A percentile compares a stretch with the other conserved stretches of the same genome.
Evolutionary conservation across 2,329 filamentous ascomycete species (phyloP).

Genomic region (Trichophaea hybrida): DNA sequence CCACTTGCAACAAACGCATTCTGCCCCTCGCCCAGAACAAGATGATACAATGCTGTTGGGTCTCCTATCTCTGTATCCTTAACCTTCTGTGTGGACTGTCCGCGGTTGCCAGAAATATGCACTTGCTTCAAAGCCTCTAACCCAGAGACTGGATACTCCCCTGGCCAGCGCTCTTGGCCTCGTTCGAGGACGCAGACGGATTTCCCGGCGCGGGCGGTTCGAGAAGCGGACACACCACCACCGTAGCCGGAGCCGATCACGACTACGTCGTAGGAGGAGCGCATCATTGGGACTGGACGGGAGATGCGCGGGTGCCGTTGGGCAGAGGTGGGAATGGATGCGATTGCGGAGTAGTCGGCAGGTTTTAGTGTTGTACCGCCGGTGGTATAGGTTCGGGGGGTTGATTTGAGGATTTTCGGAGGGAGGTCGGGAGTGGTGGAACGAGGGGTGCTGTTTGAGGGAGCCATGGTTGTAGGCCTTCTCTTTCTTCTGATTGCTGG

Average conservation of each 20-base stretch:
- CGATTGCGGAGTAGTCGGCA: neutral
- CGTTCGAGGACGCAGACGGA: constrained; percentile 51
- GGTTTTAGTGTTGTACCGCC: neutral
- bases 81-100: constrained; percentile 34
- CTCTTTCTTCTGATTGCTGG: neutral
- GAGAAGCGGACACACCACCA: constrained; percentile 49
- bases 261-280: constrained; percentile 47
- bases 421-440: neutral
- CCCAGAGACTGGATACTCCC: constrained; percentile 44
- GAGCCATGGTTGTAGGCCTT: neutral
- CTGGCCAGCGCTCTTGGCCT: constrained; percentile 51
- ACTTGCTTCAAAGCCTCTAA: constrained; percentile 39
- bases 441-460: neutral
- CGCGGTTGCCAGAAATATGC: constrained; percentile 43
- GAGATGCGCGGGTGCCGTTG: constrained; percentile 41
- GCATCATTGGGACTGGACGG: constrained; percentile 43
- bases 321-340: neutral
- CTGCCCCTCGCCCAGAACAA: constrained; percentile 49
- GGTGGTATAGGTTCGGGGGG: neutral
- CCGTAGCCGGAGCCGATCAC: constrained; percentile 58
- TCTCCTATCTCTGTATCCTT: constrained; percentile 38
- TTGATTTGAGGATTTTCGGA: neutral
- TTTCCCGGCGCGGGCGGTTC: constrained; percentile 47
- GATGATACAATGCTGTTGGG: constrained; percentile 48
- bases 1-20: constrained; percentile 48